A percentile compares a stretch with the other conserved stretches of the same genome.
Evolutionary conservation across 1,284 basidiomycete species (phyloP).

Genomic region (Ustilago cynodontis): DNA sequence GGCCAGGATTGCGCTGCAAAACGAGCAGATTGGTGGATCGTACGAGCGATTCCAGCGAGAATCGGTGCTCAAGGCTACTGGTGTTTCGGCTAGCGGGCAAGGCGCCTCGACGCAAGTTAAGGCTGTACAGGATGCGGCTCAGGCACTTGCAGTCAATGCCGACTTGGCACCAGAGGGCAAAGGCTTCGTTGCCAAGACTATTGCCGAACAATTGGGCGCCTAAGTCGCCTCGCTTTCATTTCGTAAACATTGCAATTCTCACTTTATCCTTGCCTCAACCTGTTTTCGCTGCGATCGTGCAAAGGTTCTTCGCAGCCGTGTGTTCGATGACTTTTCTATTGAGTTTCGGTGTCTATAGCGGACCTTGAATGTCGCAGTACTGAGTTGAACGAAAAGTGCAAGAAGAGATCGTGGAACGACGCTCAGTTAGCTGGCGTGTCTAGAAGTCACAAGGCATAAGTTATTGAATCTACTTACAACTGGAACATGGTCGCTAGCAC

Average conservation of each 20-base stretch:
- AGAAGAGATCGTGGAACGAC: neutral
- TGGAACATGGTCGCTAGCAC: conserved; percentile 82
- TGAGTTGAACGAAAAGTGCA: neutral
- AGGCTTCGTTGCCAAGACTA: conserved; percentile 25
- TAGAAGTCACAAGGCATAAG: neutral
- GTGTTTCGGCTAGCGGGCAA: conserved; percentile 5
- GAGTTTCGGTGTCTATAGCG: conserved; percentile 20
- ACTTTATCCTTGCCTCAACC: neutral
- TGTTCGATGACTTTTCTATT: neutral
- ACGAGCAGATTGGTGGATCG: conserved; percentile 40
- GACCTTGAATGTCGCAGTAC: conserved; percentile 49
- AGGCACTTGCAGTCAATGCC: conserved; percentile 34
- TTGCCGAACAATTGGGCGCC: conserved; percentile 28
- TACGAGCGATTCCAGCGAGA: conserved; percentile 27
- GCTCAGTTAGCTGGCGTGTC: neutral
- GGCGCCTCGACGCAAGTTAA: conserved; percentile 4
- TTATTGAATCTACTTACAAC: conserved; percentile 73
- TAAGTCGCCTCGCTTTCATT: neutral
- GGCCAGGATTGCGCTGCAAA: conserved; percentile 32
- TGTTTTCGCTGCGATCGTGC: neutral
- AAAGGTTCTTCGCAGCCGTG: neutral
- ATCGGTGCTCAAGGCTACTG: conserved; percentile 25
- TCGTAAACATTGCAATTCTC: neutral
- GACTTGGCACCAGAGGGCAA: conserved; percentile 39
- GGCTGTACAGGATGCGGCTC: conserved; percentile 34